A percentile compares a stretch with the other conserved stretches of the same genome.
These are phyloP conservation scores for Aureobasidium namibiae DNA, from an alignment of 2,329 filamentous ascomycete species.

Conservation along the genomic window DNA sequence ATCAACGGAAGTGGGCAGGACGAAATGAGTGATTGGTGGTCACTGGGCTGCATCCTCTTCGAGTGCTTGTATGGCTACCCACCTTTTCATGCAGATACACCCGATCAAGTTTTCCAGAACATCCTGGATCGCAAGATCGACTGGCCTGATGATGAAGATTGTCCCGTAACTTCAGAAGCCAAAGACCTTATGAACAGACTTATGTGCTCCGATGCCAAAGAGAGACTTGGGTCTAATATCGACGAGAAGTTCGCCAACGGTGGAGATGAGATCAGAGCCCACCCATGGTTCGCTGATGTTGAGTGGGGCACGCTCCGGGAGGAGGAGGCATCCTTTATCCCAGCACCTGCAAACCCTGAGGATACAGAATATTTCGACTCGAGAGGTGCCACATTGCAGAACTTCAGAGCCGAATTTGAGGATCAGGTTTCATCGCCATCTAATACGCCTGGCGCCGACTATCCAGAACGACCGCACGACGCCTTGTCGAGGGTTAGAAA, in stretches of 20 bases:
- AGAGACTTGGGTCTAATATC: constrained; percentile 76
- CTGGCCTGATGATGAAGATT: constrained; percentile 77
- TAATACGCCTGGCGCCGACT: constrained; percentile 62
- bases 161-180: constrained; percentile 70
- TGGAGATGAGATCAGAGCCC: constrained; percentile 81
- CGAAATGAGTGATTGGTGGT: constrained; percentile 99
- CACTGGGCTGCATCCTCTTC: constrained; percentile 94
- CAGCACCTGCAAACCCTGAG: constrained; percentile 84
- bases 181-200: constrained; percentile 92
- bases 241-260: constrained; percentile 76
- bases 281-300: constrained; percentile 79
- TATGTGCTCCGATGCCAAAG: constrained; percentile 72
- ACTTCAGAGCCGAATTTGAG: constrained; percentile 89
- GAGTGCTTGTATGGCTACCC: constrained; percentile 91
- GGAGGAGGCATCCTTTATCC: constrained; percentile 92
- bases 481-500: constrained; percentile 82
- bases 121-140: constrained; percentile 83
- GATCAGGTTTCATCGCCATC: constrained; percentile 73
- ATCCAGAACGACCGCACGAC: constrained; percentile 86
- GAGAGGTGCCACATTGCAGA: constrained; percentile 81
- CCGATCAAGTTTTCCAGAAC: constrained; percentile 94
- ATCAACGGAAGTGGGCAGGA: constrained; percentile 93
- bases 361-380: constrained; percentile 97
- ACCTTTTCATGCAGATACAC: constrained; percentile 83
- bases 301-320: constrained; percentile 90